Conservation (phyloP, 192 early-diverging fungal genomes). For the Dissophora ornata region DNA sequence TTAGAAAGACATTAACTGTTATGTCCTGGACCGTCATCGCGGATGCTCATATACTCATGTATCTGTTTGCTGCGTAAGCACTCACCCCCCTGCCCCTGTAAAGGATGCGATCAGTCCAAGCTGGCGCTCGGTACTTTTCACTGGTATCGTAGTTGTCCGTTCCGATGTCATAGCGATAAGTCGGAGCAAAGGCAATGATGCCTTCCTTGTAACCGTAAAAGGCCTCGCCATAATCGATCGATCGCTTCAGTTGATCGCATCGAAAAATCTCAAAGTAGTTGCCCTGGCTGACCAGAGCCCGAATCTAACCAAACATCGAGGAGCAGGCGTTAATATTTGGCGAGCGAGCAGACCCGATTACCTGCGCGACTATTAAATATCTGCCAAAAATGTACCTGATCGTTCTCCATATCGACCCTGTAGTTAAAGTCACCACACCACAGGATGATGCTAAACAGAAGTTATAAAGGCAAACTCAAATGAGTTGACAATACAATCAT, state of each 20-base stretch:
- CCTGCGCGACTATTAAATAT: too few species aligned
- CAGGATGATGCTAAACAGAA: slow-evolving; percentile 62
- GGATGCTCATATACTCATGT: too few species aligned
- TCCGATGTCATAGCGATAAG: slow-evolving; percentile 86
- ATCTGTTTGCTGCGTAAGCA: too few species aligned
- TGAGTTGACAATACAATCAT: slow-evolving; percentile 3
- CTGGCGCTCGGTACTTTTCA: slow-evolving; percentile 53
- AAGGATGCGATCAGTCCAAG: slow-evolving; percentile 67
- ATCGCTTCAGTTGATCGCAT: slow-evolving; percentile 57
- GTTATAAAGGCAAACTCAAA: neutral
- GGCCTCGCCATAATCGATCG: slow-evolving; percentile 69
- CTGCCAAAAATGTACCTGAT: too few species aligned
- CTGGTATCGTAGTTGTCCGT: slow-evolving; percentile 78
- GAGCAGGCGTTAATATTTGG: too few species aligned
- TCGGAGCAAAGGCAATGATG: slow-evolving; percentile 75
- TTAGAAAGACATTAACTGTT: neutral
- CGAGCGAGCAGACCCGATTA: too few species aligned
- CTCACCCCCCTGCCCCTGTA: slow-evolving; percentile 65
- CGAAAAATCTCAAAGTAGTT: slow-evolving; percentile 51
- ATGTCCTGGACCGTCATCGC: neutral
- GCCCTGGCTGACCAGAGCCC: slow-evolving; percentile 20
- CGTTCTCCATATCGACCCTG: slow-evolving; percentile 80
- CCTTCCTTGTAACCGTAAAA: slow-evolving; percentile 87
- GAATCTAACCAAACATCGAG: too few species aligned
- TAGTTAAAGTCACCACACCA: slow-evolving; percentile 98